Conservation (phyloP, 2,329 filamentous ascomycete genomes). For the Monosporascus sp. region DNA sequence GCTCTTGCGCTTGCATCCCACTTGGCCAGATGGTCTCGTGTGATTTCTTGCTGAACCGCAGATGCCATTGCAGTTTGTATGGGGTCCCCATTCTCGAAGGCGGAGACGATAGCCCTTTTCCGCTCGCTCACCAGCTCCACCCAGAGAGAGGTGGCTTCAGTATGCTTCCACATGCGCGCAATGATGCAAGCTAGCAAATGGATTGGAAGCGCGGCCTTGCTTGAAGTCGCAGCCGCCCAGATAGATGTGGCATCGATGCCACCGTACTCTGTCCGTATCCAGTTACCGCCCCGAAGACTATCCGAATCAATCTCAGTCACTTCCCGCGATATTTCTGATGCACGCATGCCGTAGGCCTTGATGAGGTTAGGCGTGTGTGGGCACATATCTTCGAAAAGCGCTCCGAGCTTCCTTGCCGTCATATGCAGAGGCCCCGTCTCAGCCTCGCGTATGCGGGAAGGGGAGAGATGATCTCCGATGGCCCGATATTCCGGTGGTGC, state of each 20-base stretch:
- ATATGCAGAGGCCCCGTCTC: constrained; percentile 32
- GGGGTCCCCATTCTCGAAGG: neutral
- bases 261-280: constrained; percentile 6
- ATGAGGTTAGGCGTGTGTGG: constrained; percentile 30
- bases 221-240: constrained; percentile 29
- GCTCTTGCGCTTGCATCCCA: constrained; percentile 29
- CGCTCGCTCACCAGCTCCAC: constrained; percentile 21
- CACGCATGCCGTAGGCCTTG: constrained; percentile 15
- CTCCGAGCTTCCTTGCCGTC: constrained; percentile 34
- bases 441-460: constrained; percentile 25
- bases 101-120: constrained; percentile 4
- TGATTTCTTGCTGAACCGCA: constrained; percentile 12
- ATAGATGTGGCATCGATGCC: constrained; percentile 14
- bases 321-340: constrained; percentile 1
- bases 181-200: constrained; percentile 30
- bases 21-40: constrained; percentile 16
- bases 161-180: constrained; percentile 20
- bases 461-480: neutral
- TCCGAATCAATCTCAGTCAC: no score
- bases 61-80: neutral
- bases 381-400: constrained; percentile 31
- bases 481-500: constrained; percentile 29
- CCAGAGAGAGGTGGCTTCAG: constrained; percentile 29
- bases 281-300: no score
- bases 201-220: constrained; percentile 15